Base-by-base conservation (phyloP, 495 filamentous ascomycete species). In the Penicillium pulvis region DNA sequence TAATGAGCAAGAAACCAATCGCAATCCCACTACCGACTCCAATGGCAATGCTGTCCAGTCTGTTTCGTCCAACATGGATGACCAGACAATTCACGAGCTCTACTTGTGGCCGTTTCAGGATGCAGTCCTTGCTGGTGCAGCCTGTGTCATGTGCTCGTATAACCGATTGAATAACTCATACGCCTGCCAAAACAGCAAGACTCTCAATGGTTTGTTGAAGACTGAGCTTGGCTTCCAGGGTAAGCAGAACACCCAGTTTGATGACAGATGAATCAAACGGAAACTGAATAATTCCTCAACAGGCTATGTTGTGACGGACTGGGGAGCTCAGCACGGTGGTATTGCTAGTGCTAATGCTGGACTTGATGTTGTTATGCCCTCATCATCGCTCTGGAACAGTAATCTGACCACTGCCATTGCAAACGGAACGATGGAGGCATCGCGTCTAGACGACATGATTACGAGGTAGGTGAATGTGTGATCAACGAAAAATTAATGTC, bases 101-200 rank as follows among this genome's bases (percentile, higher is more conserved):
- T 91, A 90, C 57, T 77, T 88, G 14, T 93, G 90, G 90, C 83
- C 83, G 0, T 86, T 85, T 53, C 79, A 80, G 20, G 82, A 86
- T 50, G 76, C 82, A 1, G 74, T 85, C 1, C 76, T 75, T 47
- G 70, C 81, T 23, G 78, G 81, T 39, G 75, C 80, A 2, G 81
- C 75, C 0, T 76, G 72, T 19, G 74, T 84, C 53, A 86, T 86
- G 83, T 62, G 57, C 30, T 75, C 72, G 1, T 86, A 85, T 57
- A 83, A 90, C 68, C 84, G 83, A 66, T 56, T 87, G 57, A 89
- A 90, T 59, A 78, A 82, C 33, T 83, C 70, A 78, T 88, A 85
- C 85, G 81, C 42, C 2, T 90, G 87, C 64, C 85, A 88, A 68
- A 88, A 85, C 68, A 75, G 75, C 14, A 81, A 81, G 60, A 55